Conservation (phyloP, 352 stramenopile genomes). For the Phytophthora pseudosyringae region DNA sequence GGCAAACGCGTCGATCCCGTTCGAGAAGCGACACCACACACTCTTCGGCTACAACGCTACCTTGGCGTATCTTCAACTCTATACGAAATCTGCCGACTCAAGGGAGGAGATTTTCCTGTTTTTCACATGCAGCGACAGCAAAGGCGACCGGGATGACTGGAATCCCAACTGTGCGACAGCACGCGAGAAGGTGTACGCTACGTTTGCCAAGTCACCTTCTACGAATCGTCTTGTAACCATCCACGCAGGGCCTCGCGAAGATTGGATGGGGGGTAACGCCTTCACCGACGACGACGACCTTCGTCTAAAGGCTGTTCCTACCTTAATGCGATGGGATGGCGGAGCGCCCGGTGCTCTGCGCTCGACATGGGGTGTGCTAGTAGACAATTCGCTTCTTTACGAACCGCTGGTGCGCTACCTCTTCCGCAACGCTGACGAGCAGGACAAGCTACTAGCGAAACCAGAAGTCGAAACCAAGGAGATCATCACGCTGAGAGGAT, state of each 20-base stretch:
- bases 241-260: conserved; percentile 53
- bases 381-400: conserved; percentile 55
- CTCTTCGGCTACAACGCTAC: conserved; percentile 60
- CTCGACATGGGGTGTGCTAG: conserved; percentile 62
- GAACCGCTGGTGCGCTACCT: conserved; percentile 68
- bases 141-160: conserved; percentile 57
- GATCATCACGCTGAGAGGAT: conserved; percentile 55
- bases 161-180: conserved; percentile 50
- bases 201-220: conserved; percentile 60
- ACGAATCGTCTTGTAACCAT: conserved; percentile 68
- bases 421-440: conserved; percentile 62
- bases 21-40: conserved; percentile 51
- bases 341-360: conserved; percentile 36
- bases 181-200: conserved; percentile 55
- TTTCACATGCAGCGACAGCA: conserved; percentile 66
- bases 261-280: conserved; percentile 60
- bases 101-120: conserved; percentile 68
- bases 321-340: conserved; percentile 68
- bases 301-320: conserved; percentile 66
- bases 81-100: conserved; percentile 28
- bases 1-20: conserved; percentile 24
- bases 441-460: conserved; percentile 47
- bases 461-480: conserved; percentile 54
- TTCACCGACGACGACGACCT: conserved; percentile 68
- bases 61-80: conserved; percentile 54